A percentile compares a stretch with the other conserved stretches of the same genome.
These are phyloP conservation scores for Claviceps purpurea DNA, from an alignment of 2,329 filamentous ascomycete species.

Conservation along the genomic window DNA sequence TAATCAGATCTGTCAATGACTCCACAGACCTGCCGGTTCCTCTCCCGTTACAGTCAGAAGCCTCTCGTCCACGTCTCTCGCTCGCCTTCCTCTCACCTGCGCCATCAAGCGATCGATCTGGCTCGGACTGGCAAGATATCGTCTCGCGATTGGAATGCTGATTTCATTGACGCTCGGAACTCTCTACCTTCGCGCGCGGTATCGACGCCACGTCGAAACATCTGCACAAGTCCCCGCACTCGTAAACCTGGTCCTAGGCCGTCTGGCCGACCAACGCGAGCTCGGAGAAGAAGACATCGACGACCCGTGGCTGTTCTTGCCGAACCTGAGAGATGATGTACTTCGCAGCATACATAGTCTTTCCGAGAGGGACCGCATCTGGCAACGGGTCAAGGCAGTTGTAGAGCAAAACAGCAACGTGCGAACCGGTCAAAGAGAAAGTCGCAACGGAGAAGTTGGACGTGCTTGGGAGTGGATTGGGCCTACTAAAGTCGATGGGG, in stretches of 20 bases:
- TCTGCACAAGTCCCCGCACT: slow-evolving; percentile 66
- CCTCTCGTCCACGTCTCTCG: slow-evolving; percentile 79
- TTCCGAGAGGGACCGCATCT: slow-evolving; percentile 63
- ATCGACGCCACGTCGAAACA: slow-evolving; percentile 49
- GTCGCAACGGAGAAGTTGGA: slow-evolving; percentile 50
- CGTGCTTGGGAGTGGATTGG: slow-evolving; percentile 61
- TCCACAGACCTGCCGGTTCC: slow-evolving; percentile 59
- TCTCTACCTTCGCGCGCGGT: slow-evolving; percentile 51
- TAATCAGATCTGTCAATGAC: slow-evolving; percentile 71
- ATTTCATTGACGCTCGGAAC: slow-evolving; percentile 33
- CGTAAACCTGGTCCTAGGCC: slow-evolving; percentile 71
- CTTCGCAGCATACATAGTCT: slow-evolving; percentile 69
- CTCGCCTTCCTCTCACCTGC: slow-evolving; percentile 77
- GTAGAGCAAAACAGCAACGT: slow-evolving; percentile 94
- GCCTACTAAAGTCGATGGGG: slow-evolving; percentile 32
- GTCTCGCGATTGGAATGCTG: slow-evolving; percentile 65
- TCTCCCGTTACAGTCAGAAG: slow-evolving; percentile 44
- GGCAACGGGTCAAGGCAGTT: slow-evolving; percentile 68
- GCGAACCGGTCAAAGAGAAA: slow-evolving; percentile 56
- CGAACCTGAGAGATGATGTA: slow-evolving; percentile 83
- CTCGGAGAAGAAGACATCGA: slow-evolving; percentile 54
- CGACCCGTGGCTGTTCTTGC: slow-evolving; percentile 74
- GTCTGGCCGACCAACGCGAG: slow-evolving; percentile 71
- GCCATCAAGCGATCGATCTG: slow-evolving; percentile 65
- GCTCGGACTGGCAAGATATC: slow-evolving; percentile 73